Conservation (phyloP, 768 basidiomycete species). For the Postia placenta region DNA sequence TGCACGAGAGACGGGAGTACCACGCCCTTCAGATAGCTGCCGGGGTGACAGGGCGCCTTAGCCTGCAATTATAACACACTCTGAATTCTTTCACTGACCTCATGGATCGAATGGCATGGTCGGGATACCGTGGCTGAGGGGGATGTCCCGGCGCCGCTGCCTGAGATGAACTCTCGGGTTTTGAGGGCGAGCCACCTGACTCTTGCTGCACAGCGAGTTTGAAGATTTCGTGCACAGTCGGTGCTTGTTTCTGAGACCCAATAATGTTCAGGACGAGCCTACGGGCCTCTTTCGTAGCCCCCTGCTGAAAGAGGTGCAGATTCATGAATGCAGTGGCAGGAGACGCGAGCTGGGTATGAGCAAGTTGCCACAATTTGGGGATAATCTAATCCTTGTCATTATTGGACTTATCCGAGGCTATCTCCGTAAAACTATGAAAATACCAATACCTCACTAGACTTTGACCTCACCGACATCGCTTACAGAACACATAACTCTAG, state of each 20-base stretch:
- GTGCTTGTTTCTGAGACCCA: slow-evolving; percentile 11
- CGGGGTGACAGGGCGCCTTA: not conserved
- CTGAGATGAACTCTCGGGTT: not conserved
- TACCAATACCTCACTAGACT: too few species aligned
- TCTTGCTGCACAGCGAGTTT: slow-evolving; percentile 18
- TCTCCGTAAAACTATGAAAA: too few species aligned
- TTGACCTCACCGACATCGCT: too few species aligned
- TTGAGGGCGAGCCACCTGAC: not conserved
- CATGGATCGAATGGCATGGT: slow-evolving; percentile 50
- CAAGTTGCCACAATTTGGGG: not conserved
- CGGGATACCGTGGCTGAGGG: slow-evolving; percentile 31
- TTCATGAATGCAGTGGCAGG: not conserved
- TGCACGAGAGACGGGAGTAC: slow-evolving; percentile 44
- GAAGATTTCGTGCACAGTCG: slow-evolving; percentile 24
- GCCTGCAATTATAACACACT: not conserved
- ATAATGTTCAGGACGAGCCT: slow-evolving; percentile 20
- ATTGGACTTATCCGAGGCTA: too few species aligned
- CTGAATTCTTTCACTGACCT: slow-evolving; percentile 28
- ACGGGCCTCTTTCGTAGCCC: slow-evolving; percentile 15
- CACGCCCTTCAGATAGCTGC: slow-evolving; percentile 49
- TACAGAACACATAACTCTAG: too few species aligned
- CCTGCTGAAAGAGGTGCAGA: not conserved
- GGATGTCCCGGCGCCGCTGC: not conserved
- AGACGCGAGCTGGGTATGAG: not conserved
- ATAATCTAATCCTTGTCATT: too few species aligned